Evolutionary conservation across 2,329 filamentous ascomycete genomes (phyloP), one percentile per base, ranked within the genome.

Genomic region (Cladosporium sp.): DNA sequence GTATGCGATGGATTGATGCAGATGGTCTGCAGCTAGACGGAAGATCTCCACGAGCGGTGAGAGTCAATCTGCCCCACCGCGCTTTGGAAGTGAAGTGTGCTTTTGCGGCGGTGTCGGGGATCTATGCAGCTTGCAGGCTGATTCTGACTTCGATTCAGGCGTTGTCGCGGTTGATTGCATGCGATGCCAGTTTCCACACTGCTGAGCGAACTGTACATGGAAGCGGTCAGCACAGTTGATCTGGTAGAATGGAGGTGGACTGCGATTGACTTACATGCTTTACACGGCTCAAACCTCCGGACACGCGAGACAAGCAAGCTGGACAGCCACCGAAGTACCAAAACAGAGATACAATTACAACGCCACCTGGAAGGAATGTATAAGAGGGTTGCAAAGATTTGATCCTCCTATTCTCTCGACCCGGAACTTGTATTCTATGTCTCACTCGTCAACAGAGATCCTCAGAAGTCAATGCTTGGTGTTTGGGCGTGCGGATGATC

Each of bases 41-140:
- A 9, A 1, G 43, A 30, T 25, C 15, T 28, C 43, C 25, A 17
- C 43, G 25, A 38, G 49, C 49, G 49, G 49, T 51, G 49, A 39
- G 34, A 15, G 20, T 5, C 8, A n/a, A 38, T 22, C 36, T 51
- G 19, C 47, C 28, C 14, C n/a, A 17, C 28, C 19, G 30, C 22
- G 28, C 30, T 50, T 50, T 28, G 47, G 28, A 51, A 39, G 49
- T 51, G 49, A 51, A 34, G 49, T 51, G 30, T 51, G 49, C 49
- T 51, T 38, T 25, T 8, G 43, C 28, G 25, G 43, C 43, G 43
- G 43, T 47, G 43, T 17, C 43, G 22, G 19, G 15, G 43, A n/a
- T 22, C 20, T 30, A n/a, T 36, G 47, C 47, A 19, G 47, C 43
- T 30, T 30, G 43, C 43, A 30, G 43, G 11, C 30, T 19, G 15